Evolutionary conservation across 1,284 basidiomycete genomes (phyloP).

Genomic region (Cryptococcus sp.): DNA sequence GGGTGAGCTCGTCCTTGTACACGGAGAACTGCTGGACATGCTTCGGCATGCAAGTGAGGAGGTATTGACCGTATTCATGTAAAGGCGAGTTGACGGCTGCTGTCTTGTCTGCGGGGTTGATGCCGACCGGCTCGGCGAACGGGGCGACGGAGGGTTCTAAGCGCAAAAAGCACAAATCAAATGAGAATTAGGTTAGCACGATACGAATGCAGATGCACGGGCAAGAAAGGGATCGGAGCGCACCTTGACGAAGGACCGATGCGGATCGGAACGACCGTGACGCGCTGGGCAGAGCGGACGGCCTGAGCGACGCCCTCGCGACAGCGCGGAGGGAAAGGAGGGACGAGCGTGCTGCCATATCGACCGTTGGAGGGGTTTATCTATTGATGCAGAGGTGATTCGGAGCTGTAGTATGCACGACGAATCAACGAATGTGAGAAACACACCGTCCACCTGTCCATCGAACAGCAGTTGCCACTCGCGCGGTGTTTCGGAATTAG

Average conservation of each 20-base stretch:
- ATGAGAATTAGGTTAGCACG: not conserved
- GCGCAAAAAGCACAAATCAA: constrained; percentile 3
- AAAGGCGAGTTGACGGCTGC: constrained; percentile 71
- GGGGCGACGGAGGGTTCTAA: constrained; percentile 63
- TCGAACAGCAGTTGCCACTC: constrained; percentile 10
- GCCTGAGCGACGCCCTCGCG: constrained; percentile 17
- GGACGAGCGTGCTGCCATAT: constrained; percentile 41
- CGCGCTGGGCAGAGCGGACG: constrained; percentile 14
- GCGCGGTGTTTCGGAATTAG: constrained; percentile 8
- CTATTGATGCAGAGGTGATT: not conserved
- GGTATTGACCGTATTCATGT: constrained; percentile 87
- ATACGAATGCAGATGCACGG: not conserved
- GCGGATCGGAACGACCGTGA: constrained; percentile 35
- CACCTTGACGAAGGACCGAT: constrained; percentile 31
- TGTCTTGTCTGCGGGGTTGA: constrained; percentile 75
- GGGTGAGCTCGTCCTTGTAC: constrained; percentile 92
- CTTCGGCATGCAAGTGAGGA: constrained; percentile 87
- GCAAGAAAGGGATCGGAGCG: constrained; percentile 8
- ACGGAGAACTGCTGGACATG: constrained; percentile 98
- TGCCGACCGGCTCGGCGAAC: constrained; percentile 81
- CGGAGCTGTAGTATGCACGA: not conserved
- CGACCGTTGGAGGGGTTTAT: constrained; percentile 5
- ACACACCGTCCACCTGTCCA: not conserved
- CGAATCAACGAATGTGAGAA: constrained; percentile 19
- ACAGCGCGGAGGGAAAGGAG: constrained; percentile 27